These are phyloP conservation scores for Malus hybrid DNA, from an alignment of 331 rosid genomes.

Conservation along the genomic window DNA sequence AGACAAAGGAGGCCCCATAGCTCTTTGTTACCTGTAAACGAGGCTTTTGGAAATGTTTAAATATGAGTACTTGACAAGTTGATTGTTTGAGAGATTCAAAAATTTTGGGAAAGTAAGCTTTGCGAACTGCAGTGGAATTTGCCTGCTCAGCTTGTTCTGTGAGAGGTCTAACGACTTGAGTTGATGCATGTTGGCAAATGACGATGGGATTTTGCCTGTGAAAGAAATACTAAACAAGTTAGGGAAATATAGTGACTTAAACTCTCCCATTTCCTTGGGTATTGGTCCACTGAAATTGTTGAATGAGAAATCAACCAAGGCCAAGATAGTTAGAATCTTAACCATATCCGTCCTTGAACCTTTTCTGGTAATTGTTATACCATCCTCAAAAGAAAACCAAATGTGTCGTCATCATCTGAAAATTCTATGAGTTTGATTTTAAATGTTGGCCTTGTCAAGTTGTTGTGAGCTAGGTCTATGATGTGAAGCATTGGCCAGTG, in stretches of 20 bases:
- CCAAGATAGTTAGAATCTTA: background rate
- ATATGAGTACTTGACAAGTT: background rate
- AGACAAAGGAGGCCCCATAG: background rate
- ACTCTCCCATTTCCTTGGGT: background rate
- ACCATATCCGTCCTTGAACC: background rate
- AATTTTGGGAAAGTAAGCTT: background rate
- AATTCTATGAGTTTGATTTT: no score
- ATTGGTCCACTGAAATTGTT: background rate
- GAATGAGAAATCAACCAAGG: background rate
- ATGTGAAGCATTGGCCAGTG: conserved; percentile 50
- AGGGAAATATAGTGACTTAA: background rate
- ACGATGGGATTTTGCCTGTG: background rate
- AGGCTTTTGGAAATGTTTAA: background rate
- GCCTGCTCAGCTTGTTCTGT: background rate
- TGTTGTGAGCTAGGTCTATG: conserved; percentile 47
- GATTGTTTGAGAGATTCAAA: background rate
- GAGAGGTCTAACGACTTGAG: background rate
- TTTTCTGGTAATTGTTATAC: no score
- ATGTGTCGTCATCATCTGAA: no score
- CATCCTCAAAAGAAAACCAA: no score
- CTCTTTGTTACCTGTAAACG: background rate
- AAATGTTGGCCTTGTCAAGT: conserved; percentile 2
- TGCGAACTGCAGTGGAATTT: background rate
- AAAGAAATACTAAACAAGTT: no score
- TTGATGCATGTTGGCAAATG: background rate